Conservation (phyloP, 1,284 basidiomycete species). For the Marasmius sp. region DNA sequence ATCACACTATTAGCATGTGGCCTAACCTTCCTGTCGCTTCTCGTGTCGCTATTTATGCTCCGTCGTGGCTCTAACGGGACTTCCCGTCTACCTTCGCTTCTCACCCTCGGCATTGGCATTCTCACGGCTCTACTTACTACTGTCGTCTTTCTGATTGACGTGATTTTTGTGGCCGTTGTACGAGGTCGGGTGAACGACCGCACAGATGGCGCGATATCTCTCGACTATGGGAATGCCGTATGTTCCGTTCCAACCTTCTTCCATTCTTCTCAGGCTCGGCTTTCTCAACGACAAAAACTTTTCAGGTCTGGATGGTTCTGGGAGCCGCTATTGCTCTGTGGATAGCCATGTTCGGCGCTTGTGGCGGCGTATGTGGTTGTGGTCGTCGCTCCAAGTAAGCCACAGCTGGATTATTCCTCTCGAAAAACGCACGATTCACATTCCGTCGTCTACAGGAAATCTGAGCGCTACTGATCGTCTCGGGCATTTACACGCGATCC, state of each 20-base stretch:
- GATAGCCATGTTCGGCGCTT: slow-evolving; percentile 42
- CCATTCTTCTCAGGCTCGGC: slow-evolving; percentile 11
- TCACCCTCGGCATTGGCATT: slow-evolving; percentile 31
- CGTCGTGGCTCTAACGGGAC: slow-evolving; percentile 36
- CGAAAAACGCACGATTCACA: background rate
- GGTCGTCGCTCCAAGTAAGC: slow-evolving; percentile 17
- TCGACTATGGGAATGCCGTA: slow-evolving; percentile 50
- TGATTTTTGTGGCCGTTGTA: slow-evolving; percentile 48
- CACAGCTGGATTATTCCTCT: background rate
- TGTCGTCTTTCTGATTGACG: slow-evolving; percentile 53
- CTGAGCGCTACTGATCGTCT: background rate
- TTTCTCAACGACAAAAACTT: slow-evolving; percentile 4
- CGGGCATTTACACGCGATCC: background rate
- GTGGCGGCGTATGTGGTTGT: slow-evolving; percentile 36
- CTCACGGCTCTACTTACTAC: slow-evolving; percentile 47
- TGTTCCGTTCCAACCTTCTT: slow-evolving; percentile 20
- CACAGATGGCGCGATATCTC: slow-evolving; percentile 37
- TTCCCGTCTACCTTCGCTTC: slow-evolving; percentile 31
- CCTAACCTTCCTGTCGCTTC: slow-evolving; percentile 50
- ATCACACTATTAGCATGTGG: slow-evolving; percentile 38
- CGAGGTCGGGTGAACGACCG: slow-evolving; percentile 40
- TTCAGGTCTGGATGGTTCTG: slow-evolving; percentile 53
- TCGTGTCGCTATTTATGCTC: slow-evolving; percentile 47
- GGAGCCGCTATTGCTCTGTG: slow-evolving; percentile 49
- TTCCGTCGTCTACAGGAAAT: slow-evolving; percentile 3